Percentiles rank a stretch among this genome's conserved stretches.
phyloP scores from a whole-genome alignment of 352 stramenopile species.

The Globisporangium mamillatum region DNA sequence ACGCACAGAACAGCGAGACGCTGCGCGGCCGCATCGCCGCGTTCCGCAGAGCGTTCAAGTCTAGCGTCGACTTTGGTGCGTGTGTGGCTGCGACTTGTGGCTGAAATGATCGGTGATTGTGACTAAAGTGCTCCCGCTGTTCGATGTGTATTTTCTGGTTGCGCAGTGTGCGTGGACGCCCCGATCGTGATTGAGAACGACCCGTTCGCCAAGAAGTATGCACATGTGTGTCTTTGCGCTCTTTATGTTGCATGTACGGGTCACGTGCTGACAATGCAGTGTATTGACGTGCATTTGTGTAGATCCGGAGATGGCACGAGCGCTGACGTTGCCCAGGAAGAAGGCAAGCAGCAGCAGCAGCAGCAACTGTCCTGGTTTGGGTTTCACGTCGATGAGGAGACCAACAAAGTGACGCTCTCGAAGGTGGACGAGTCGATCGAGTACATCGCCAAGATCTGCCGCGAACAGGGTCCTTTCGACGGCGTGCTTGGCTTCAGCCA shows the following conservation, averaged over 20 bases:
- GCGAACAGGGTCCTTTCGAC: constrained; percentile 78
- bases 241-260: not conserved
- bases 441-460: constrained; percentile 59
- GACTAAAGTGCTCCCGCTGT: not conserved
- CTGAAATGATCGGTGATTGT: not conserved
- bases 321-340: constrained; percentile 28
- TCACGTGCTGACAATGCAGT: not conserved
- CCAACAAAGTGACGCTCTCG: constrained; percentile 38
- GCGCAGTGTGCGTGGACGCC: constrained; percentile 72
- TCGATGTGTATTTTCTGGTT: constrained; percentile 4
- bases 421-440: constrained; percentile 63
- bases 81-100: not conserved
- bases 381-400: constrained; percentile 46
- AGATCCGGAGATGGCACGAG: not conserved
- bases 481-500: constrained; percentile 87
- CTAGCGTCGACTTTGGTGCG: constrained; percentile 78
- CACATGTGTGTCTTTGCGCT: constrained; percentile 19
- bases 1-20: constrained; percentile 75
- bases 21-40: constrained; percentile 70
- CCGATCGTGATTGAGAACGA: constrained; percentile 73
- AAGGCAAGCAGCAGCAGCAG: constrained; percentile 16
- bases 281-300: not conserved
- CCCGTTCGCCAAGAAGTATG: constrained; percentile 42
- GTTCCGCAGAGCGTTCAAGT: constrained; percentile 72
- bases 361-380: constrained; percentile 77